Evolutionary conservation across 169 alveolate species (phyloP).

Genomic region (Plasmodium cynomolgi): DNA sequence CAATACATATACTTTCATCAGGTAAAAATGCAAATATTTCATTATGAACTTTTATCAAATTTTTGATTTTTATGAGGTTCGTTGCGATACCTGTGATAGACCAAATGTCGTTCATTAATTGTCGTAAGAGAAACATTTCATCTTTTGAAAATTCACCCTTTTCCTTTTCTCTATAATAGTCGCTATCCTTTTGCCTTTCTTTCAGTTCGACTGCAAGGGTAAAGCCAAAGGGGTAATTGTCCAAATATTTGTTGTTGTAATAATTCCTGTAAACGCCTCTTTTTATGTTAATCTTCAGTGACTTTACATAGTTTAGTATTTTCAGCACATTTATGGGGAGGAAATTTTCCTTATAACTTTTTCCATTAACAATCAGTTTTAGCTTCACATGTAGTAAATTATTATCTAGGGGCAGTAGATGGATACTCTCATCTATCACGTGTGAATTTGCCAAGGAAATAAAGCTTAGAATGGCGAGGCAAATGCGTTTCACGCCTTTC

Average conservation of each 20-base stretch:
- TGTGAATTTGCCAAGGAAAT: constrained; percentile 44
- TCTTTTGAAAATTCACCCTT: constrained; percentile 64
- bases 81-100: constrained; percentile 70
- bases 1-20: constrained; percentile 73
- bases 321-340: constrained; percentile 58
- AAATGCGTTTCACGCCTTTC: constrained; percentile 52
- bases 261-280: constrained; percentile 64
- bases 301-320: constrained; percentile 53
- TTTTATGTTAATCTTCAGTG: constrained; percentile 72
- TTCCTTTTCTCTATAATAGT: constrained; percentile 9
- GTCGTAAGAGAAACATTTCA: constrained; percentile 49
- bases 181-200: constrained; percentile 6
- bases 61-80: constrained; percentile 58
- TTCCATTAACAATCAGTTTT: constrained; percentile 59
- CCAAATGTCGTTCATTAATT: constrained; percentile 65
- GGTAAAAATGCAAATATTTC: constrained; percentile 74
- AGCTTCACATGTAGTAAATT: constrained; percentile 57
- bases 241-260: constrained; percentile 73
- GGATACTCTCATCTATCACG: constrained; percentile 57
- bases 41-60: constrained; percentile 57
- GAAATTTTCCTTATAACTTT: constrained; percentile 60
- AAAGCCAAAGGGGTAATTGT: constrained; percentile 69
- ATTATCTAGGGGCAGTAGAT: constrained; percentile 56
- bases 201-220: constrained; percentile 61
- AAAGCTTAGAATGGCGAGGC: constrained; percentile 17